phyloP scores from a whole-genome alignment of 2,329 filamentous ascomycete genomes.

The Hypoxylon sp. region DNA sequence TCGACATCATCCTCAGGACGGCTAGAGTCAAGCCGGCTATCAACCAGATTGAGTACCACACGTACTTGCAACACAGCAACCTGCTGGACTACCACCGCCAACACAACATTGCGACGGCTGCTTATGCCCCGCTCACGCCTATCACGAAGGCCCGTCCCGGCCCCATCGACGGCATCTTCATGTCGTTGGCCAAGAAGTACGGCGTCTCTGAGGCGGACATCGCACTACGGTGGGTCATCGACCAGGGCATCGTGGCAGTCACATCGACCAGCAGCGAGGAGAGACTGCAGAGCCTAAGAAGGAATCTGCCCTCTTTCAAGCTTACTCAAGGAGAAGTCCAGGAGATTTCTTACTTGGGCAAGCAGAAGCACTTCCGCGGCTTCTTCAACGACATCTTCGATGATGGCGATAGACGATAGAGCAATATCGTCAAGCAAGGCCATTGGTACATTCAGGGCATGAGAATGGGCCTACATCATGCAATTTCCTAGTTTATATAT shows the following conservation, averaged over 20 bases:
- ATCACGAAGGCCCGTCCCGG: constrained; percentile 64
- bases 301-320: constrained; percentile 66
- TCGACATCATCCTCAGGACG: constrained; percentile 70
- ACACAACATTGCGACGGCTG: constrained; percentile 69
- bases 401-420: constrained; percentile 64
- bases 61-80: constrained; percentile 77
- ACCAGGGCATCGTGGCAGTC: constrained; percentile 71
- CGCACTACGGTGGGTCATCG: constrained; percentile 72
- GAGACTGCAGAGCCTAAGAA: constrained; percentile 67
- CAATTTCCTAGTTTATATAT: constrained; percentile 10
- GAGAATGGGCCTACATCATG: background rate
- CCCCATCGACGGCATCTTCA: constrained; percentile 67
- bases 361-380: constrained; percentile 72
- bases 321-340: constrained; percentile 72
- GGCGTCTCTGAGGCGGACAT: constrained; percentile 69
- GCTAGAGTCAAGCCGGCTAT: constrained; percentile 75
- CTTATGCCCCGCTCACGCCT: constrained; percentile 69
- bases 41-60: constrained; percentile 88
- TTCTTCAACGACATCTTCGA: constrained; percentile 71
- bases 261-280: constrained; percentile 73
- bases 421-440: background rate
- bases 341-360: constrained; percentile 69
- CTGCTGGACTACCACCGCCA: constrained; percentile 71
- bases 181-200: constrained; percentile 70
- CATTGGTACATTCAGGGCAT: constrained; percentile 7